Base-by-base conservation (phyloP, 176 grass and related monocot species). In the Avena insularis region DNA sequence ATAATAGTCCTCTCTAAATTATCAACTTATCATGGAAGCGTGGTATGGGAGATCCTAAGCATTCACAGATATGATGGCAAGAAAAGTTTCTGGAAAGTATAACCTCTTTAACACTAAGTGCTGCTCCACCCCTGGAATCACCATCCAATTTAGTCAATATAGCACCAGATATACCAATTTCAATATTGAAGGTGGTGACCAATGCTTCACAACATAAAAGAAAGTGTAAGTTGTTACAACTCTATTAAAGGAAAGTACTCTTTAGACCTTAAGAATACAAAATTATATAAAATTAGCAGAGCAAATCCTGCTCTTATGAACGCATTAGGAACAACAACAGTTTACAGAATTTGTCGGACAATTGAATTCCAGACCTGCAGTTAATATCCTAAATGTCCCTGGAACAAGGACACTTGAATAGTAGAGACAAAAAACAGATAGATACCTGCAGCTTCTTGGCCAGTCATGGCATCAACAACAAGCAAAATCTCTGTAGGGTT, bases 401-500 rank as follows among this genome's bases (percentile, higher is more conserved):
- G 48, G 35, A 70, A 40, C 63, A 17, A 25, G 17, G 17, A 67
- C 14, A 59, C 5, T 82, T 1, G 12, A 59, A 86, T 25, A 33
- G 25, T 19, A 73, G 33, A n/a, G 59, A 84, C 1, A 77, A 71
- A 40, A 35, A 70, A 47, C 38, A 86, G 51, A 38, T 53, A 3
- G 17, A 82, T 91, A 96, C 97, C 97, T 82, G 97, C 97, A 78
- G 97, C 97, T 96, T 99, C 97, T 80, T 99, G 94, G 17, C 97
- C 97, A 90, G 92, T 96, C 97, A 99, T 99, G 75, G 97, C 97
- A 92, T 99, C 97, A 79, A 99, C 97, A 33, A 99, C 97, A 83
- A 99, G 91, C 74, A 99, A 83, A 91, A 96, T 88, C 89, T 99
- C 97, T 49, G 92, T 94, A 70, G 97, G 94, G 92, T 94, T 94